Evolutionary conservation across 768 basidiomycete genomes (phyloP).

Genomic region (Rhodotorula toruloides): DNA sequence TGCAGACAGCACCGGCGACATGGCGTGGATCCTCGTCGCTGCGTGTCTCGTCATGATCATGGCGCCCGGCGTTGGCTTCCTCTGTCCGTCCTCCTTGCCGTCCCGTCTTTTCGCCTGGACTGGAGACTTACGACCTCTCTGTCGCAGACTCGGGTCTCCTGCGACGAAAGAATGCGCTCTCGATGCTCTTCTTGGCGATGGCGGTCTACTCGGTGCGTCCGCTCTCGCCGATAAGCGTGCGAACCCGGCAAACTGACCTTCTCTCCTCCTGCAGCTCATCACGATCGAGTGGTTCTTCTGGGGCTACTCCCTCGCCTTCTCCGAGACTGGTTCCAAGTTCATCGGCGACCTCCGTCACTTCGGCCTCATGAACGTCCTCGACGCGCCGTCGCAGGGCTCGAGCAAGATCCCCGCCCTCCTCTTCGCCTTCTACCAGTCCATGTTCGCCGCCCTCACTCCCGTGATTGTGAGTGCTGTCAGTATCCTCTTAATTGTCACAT

Average conservation of each 20-base stretch:
- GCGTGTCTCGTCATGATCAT: constrained; percentile 49
- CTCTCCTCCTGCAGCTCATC: constrained; percentile 7
- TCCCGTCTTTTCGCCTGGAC: constrained; percentile 40
- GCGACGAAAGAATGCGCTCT: constrained; percentile 50
- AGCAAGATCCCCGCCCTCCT: constrained; percentile 74
- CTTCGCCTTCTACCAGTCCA: constrained; percentile 66
- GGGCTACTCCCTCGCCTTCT: constrained; percentile 87
- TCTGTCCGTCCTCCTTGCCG: constrained; percentile 41
- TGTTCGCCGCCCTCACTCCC: constrained; percentile 75
- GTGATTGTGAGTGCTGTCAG: too few species aligned
- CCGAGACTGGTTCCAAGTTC: constrained; percentile 54
- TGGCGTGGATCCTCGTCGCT: constrained; percentile 29
- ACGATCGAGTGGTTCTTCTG: constrained; percentile 39
- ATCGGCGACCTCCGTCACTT: constrained; percentile 83
- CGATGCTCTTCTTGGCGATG: constrained; percentile 48
- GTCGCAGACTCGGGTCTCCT: constrained; percentile 38
- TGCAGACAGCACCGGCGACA: constrained; percentile 16
- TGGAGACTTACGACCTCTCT: not conserved
- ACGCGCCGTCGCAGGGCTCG: constrained; percentile 68
- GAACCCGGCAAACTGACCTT: not conserved
- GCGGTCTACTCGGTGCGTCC: constrained; percentile 44
- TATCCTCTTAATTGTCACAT: too few species aligned
- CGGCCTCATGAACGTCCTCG: constrained; percentile 66
- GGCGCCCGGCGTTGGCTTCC: constrained; percentile 47
- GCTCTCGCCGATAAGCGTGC: too few species aligned